These are phyloP conservation scores for Penicillium egyptiacum DNA, from an alignment of 495 filamentous ascomycete genomes.

Conservation along the genomic window DNA sequence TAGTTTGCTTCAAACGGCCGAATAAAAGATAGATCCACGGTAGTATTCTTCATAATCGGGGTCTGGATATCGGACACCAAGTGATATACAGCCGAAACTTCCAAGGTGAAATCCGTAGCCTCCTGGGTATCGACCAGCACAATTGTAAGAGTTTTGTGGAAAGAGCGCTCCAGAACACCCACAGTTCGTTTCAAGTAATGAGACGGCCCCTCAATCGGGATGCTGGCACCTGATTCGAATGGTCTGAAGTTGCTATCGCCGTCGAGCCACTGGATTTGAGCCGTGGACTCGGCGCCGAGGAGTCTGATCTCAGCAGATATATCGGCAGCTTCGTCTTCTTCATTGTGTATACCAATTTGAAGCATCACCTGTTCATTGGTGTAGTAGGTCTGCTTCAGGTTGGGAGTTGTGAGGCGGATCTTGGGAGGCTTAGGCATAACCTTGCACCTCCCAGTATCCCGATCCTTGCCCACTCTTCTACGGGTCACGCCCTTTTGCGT, in stretches of 20 bases:
- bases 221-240: conserved; percentile 26
- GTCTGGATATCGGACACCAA: conserved; percentile 80
- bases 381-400: conserved; percentile 71
- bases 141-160: conserved; percentile 33
- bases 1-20: conserved; percentile 88
- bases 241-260: conserved; percentile 25
- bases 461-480: conserved; percentile 42
- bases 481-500: conserved; percentile 37
- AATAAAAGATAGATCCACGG: conserved; percentile 66
- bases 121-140: conserved; percentile 40
- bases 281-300: conserved; percentile 58
- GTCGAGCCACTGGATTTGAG: conserved; percentile 49
- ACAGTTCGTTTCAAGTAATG: conserved; percentile 40
- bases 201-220: conserved; percentile 32
- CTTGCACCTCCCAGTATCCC: conserved; percentile 50
- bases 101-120: conserved; percentile 65
- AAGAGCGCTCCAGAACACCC: conserved; percentile 52
- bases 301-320: conserved; percentile 67
- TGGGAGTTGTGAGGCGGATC: conserved; percentile 67
- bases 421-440: conserved; percentile 91
- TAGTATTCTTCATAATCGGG: conserved; percentile 69
- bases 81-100: conserved; percentile 71
- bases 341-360: conserved; percentile 70
- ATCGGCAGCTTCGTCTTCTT: conserved; percentile 77
- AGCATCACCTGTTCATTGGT: conserved; percentile 72